Evolutionary conservation across 2,329 filamentous ascomycete genomes (phyloP), one percentile per base, ranked within the genome.

Genomic region (Fusarium coicis): DNA sequence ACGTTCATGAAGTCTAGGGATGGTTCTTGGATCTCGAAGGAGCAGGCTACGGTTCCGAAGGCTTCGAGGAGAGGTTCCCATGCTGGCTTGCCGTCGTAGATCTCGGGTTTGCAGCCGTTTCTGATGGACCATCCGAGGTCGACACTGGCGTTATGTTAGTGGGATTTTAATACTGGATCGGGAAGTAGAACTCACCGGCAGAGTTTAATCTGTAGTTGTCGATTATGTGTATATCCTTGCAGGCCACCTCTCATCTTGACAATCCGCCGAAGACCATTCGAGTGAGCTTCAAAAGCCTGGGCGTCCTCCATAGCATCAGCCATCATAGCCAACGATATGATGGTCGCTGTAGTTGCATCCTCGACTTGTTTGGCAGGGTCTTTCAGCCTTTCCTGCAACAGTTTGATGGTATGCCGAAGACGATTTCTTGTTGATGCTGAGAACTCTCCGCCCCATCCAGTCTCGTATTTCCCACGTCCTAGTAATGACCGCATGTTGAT

Each of bases 51-150:
- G 2, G 55, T 53, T 8, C 63, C 66, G 4, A 63, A 50, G 6
- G 63, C n/a, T 26, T 49, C 49, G 30, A 61, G 23, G 21, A 73
- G 70, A 1, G 76, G 62, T 5, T 68, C 57, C 71, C 79, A 80
- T 4, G 66, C 68, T 9, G 77, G 43, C 7, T 66, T 63, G 8
- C 49, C 67, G 18, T 49, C 52, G 30, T 69, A 77, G 21, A 80
- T 75, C 2, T 70, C 58, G 5, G 77, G 79, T 10, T 72, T 77
- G 14, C 67, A 70, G 14, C 78, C 79, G 4, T 72, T 74, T 36
- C 63, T 72, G 21, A 80, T 68, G 7, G 76, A 72, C 72, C 75
- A 78, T 4, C 76, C 78, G 2, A 80, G 70, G 44, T 80, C 79
- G 19, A 79, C 70, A 3, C 79, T 80, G 16, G 2, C 1, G 5